Conservation (phyloP, 1,139 yeast species). For the Pichia sp. region DNA sequence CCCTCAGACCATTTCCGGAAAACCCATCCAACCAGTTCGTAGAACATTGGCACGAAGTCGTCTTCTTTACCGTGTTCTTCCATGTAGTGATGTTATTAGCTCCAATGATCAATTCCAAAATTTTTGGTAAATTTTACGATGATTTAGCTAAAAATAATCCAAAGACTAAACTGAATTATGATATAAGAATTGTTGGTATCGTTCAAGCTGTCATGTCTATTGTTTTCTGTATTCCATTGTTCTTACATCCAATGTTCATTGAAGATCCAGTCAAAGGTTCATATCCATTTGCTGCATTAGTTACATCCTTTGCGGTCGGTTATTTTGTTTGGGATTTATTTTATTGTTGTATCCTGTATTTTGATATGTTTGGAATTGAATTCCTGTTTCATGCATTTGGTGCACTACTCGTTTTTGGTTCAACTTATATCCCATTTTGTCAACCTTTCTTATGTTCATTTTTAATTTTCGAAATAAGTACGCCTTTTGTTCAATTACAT, state of each 20-base stretch:
- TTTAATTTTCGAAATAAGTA: conserved; percentile 48
- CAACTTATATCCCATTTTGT: conserved; percentile 41
- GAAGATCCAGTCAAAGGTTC: conserved; percentile 42
- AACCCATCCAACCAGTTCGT: conserved; percentile 30
- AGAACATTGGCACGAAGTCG: conserved; percentile 54
- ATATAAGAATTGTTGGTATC: conserved; percentile 51
- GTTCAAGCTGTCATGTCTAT: conserved; percentile 47
- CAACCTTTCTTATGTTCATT: conserved; percentile 51
- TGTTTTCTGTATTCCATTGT: conserved; percentile 40
- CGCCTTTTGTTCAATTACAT: conserved; percentile 55
- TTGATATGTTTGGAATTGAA: conserved; percentile 44
- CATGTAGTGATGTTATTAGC: conserved; percentile 34
- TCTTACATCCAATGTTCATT: conserved; percentile 38
- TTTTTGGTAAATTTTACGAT: conserved; percentile 29
- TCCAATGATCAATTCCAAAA: conserved; percentile 26
- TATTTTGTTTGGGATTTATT: conserved; percentile 52
- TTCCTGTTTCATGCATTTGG: conserved; percentile 52
- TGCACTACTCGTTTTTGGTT: conserved; percentile 44
- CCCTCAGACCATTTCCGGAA: conserved; percentile 44
- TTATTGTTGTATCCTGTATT: conserved; percentile 40
- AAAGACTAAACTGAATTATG: conserved; percentile 40
- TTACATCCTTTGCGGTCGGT: conserved; percentile 42
- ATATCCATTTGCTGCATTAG: conserved; percentile 47
- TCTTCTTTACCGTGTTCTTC: conserved; percentile 38
- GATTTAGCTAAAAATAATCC: conserved; percentile 13